Evolutionary conservation across 371 early-diverging fungal genomes (phyloP), one percentile per base, ranked within the genome.

Genomic region (Amoeboaphelidium protococcarum): DNA sequence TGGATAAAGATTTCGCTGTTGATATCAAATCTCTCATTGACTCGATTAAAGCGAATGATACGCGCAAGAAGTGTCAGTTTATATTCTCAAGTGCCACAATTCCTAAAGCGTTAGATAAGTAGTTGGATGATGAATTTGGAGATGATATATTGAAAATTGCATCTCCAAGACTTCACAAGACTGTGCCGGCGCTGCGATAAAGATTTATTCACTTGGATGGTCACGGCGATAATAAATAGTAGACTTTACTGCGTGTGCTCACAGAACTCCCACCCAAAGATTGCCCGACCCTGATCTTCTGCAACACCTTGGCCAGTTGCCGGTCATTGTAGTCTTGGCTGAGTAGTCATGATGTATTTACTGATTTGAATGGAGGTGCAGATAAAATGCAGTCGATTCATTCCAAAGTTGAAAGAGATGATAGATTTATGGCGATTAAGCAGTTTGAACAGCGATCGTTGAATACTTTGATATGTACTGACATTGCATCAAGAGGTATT

Each of bases 401-500:
- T 12, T 6, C 3, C 6, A 4, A 19, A 3, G 19, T 12, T 4
- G n/a, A 25, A 44, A 48, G 20, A 54, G 25, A 51, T 2, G 56
- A 40, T 21, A 40, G 62, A 26, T 40, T 47, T 16, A 50, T 26
- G 22, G 54, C 53, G 24, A 48, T 61, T 25, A 52, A 59, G 44
- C 49, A 31, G 42, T 60, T 61, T 47, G 53, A 51, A 45, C 47
- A 44, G 27, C 56, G 49, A 19, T 41, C 25, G 3, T 20, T 53
- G 1, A 47, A 26, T 16, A 40, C 59, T 10, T 57, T 87, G 50
- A 77, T 92, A 46, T 85, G 88, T 54, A 95, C 95, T 1, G 95
- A 95, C 53, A 72, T 91, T 54, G 90, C 84, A 1, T 83, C 88
- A 2, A 66, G 95, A 41, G 95, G 95, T 0, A 62, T 95, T 40